Base-by-base conservation (phyloP, 768 basidiomycete species). In the Suillus discolor region DNA sequence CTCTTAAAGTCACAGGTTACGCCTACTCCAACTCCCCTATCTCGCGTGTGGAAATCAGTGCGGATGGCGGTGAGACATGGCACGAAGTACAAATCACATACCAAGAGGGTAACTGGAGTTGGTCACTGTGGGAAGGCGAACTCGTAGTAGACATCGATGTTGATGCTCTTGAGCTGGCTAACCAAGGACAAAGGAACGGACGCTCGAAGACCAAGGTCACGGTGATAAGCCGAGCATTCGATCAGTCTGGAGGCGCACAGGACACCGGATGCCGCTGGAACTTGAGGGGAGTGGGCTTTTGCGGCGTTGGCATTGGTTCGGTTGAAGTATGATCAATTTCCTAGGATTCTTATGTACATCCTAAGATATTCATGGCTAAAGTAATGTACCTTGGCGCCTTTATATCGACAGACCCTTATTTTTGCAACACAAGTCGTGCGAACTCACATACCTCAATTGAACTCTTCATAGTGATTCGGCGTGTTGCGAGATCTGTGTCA, bases 61-160 rank as follows among this genome's bases (percentile, higher is more conserved):
- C 79, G 20, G 84, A 90, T 70, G 78, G 75, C 3, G 89, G 88
- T 1, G 66, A 71, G 54, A 80, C 82, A 9, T 90, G 89, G 87
- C 71, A 74, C 34, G 71, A 74, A 12, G 83, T 85, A 23, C 75
- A 74, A 38, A 84, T 89, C 65, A 85, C 80, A 1, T 89, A 90
- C 67, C 86, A 85, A 62, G 77, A 84, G 42, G 89, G 89, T 4
- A 82, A 73, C 67, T 91, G 89, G 89, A 90, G 90, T 70, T 92
- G 91, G 90, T 84, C 87, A 6, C 72, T 91, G 25, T 92, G 90
- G 91, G 86, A 89, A 70, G 79, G 72, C 4, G 77, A 80, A 57
- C 15, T 92, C 16, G 73, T 76, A 8, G 74, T 78, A 47, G 23
- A 66, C 61, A 38, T 65, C 65, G 73, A 71, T 60, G 69, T 70